A percentile compares a stretch with the other conserved stretches of the same genome.
Evolutionary conservation across 371 early-diverging fungal genomes (phyloP).

Genomic region (Saksenaea oblongispora): DNA sequence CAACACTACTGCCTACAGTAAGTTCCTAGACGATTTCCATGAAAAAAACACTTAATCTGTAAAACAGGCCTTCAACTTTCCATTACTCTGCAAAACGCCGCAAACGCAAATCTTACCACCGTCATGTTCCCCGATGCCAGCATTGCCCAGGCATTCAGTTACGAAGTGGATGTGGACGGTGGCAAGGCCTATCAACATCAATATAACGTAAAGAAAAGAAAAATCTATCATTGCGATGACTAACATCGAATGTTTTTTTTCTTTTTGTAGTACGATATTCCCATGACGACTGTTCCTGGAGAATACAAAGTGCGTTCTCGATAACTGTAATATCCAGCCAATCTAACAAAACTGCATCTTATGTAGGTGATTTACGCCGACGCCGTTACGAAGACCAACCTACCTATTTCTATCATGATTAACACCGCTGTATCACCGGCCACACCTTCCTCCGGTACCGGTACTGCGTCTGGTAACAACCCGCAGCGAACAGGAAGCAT

Average conservation of each 20-base stretch:
- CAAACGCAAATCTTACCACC: constrained; percentile 16
- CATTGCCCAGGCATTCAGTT: constrained; percentile 37
- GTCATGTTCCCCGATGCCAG: constrained; percentile 19
- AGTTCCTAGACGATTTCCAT: not conserved
- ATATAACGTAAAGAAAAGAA: constrained; percentile 24
- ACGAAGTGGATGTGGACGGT: constrained; percentile 22
- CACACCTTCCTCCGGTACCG: not conserved
- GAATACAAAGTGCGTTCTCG: constrained; percentile 19
- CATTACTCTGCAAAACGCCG: constrained; percentile 16
- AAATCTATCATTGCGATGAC: not conserved
- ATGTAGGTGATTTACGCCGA: constrained; percentile 29
- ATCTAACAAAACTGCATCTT: not conserved
- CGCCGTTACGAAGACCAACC: constrained; percentile 22
- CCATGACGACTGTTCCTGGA: constrained; percentile 28
- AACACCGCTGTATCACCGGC: constrained; percentile 19
- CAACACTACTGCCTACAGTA: constrained; percentile 30
- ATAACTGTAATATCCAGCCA: not conserved
- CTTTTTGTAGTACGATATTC: constrained; percentile 33
- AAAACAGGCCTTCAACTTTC: constrained; percentile 24
- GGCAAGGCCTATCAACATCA: constrained; percentile 38
- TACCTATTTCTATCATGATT: constrained; percentile 32
- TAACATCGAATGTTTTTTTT: constrained; percentile 1
- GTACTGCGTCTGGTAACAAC: constrained; percentile 1
- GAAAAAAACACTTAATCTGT: constrained; percentile 5
- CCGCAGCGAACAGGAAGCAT: not conserved